A percentile compares a stretch with the other conserved stretches of the same genome.
Evolutionary conservation across 495 filamentous ascomycete species (phyloP).

Genomic region (Penicillium fimorum): DNA sequence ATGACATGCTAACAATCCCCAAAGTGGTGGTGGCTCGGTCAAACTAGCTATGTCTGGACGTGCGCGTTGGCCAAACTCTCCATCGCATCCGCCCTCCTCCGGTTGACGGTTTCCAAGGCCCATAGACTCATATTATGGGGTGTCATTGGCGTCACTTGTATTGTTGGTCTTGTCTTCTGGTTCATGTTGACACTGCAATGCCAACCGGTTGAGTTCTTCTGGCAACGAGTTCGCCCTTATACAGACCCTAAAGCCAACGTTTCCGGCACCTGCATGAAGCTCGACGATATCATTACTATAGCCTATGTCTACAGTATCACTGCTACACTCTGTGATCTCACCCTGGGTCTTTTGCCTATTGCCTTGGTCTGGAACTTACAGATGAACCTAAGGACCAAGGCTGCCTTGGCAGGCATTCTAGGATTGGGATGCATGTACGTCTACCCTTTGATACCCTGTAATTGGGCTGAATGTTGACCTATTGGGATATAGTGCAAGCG

Average conservation of each 20-base stretch:
- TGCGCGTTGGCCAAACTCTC: conserved; percentile 39
- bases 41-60: conserved; percentile 37
- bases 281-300: conserved; percentile 31
- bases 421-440: conserved; percentile 45
- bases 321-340: conserved; percentile 42
- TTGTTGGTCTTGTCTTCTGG: conserved; percentile 36
- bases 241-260: conserved; percentile 4
- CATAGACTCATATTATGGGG: conserved; percentile 33
- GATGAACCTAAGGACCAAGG: conserved; percentile 39
- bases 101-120: conserved; percentile 30
- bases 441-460: background rate
- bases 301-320: conserved; percentile 45
- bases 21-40: conserved; percentile 46
- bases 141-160: conserved; percentile 30
- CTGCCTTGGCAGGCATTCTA: conserved; percentile 37
- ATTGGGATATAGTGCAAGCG: conserved; percentile 28
- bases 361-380: conserved; percentile 40
- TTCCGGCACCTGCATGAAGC: conserved; percentile 34
- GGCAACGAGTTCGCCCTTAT: conserved; percentile 27
- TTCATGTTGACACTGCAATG: conserved; percentile 45
- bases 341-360: conserved; percentile 38
- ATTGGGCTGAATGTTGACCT: background rate
- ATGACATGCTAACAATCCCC: conserved; percentile 11
- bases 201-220: conserved; percentile 41
- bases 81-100: conserved; percentile 42